A percentile compares a stretch with the other conserved stretches of the same genome.
phyloP scores from a whole-genome alignment of 1,284 basidiomycete species.

The Leccinum cinnamomeum region DNA sequence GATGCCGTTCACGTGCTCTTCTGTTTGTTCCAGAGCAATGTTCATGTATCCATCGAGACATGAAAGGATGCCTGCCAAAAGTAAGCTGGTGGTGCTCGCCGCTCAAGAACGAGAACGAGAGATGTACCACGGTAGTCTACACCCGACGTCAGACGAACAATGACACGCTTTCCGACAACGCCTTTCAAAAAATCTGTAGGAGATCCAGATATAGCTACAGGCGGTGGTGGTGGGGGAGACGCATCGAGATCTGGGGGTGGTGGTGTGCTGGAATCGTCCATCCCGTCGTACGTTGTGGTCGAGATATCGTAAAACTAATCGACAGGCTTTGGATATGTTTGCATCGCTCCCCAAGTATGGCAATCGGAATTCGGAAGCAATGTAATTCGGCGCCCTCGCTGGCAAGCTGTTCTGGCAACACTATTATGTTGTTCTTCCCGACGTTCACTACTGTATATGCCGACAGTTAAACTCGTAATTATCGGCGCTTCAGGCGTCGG shows the following conservation, averaged over 20 bases:
- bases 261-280: conserved; percentile 31
- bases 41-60: conserved; percentile 99
- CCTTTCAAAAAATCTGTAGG: conserved; percentile 91
- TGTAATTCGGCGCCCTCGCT: neutral
- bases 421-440: conserved; percentile 18
- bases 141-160: conserved; percentile 93
- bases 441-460: conserved; percentile 40
- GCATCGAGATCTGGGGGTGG: conserved; percentile 34
- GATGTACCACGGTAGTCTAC: conserved; percentile 90
- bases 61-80: conserved; percentile 78
- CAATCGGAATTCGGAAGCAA: neutral
- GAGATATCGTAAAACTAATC: neutral
- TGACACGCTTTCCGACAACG: conserved; percentile 93
- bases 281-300: conserved; percentile 6
- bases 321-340: conserved; percentile 28
- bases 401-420: conserved; percentile 1
- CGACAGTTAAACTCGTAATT: conserved; percentile 73
- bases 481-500: conserved; percentile 77
- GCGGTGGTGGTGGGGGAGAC: conserved; percentile 49
- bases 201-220: conserved; percentile 58
- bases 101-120: neutral
- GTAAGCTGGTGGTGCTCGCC: conserved; percentile 2
- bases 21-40: conserved; percentile 95
- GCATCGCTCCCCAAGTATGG: conserved; percentile 12
- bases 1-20: conserved; percentile 88